Evolutionary conservation across 768 basidiomycete species (phyloP).

Genomic region (Trametes cubensis): DNA sequence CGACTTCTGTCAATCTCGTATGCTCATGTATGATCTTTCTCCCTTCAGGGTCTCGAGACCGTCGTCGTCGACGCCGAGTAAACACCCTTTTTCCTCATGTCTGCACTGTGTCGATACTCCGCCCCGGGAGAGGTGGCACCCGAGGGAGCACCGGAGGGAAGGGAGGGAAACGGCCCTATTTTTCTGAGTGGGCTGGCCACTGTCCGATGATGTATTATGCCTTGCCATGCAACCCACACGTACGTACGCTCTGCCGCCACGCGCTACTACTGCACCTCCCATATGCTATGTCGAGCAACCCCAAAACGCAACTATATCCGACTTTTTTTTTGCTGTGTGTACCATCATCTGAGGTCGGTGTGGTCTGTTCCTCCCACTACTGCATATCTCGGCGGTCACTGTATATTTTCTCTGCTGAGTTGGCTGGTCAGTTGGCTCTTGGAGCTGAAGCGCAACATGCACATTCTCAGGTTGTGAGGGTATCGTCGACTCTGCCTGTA

Average conservation of each 20-base stretch:
- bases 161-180: slow-evolving; percentile 11
- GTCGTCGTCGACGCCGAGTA: slow-evolving; percentile 81
- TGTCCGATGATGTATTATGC: slow-evolving; percentile 26
- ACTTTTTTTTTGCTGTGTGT: neutral
- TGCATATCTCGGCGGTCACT: no score
- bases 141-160: slow-evolving; percentile 18
- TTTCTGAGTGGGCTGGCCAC: slow-evolving; percentile 4
- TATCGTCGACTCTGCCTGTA: no score
- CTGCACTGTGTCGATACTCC: slow-evolving; percentile 19
- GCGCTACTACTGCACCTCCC: slow-evolving; percentile 23
- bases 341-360: neutral
- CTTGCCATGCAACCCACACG: slow-evolving; percentile 30
- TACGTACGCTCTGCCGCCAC: slow-evolving; percentile 22
- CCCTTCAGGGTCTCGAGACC: slow-evolving; percentile 87
- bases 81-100: slow-evolving; percentile 28
- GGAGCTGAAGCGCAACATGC: no score
- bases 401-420: no score
- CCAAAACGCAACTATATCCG: slow-evolving; percentile 17
- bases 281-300: slow-evolving; percentile 35
- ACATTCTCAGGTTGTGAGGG: no score
- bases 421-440: no score
- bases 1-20: slow-evolving; percentile 12
- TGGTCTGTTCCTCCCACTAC: neutral
- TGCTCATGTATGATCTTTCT: slow-evolving; percentile 6
- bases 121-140: slow-evolving; percentile 13